Conservation (phyloP, 2,329 filamentous ascomycete genomes). For the Venturia effusa region DNA sequence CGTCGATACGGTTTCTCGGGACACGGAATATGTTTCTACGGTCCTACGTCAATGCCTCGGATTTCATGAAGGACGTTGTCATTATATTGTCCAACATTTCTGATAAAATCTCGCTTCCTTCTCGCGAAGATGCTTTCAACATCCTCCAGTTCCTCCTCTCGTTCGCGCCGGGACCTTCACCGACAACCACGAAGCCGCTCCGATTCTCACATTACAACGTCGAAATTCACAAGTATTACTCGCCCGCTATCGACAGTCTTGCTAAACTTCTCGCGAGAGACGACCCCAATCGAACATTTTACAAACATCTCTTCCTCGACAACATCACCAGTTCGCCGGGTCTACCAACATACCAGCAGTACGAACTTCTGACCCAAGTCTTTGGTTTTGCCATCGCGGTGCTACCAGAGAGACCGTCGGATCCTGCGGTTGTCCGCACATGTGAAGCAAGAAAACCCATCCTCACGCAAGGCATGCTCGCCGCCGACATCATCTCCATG, state of each 20-base stretch:
- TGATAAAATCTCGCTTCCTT: conserved; percentile 67
- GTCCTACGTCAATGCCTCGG: conserved; percentile 72
- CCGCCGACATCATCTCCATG: conserved; percentile 76
- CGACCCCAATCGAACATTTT: conserved; percentile 81
- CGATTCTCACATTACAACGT: conserved; percentile 78
- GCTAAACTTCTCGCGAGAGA: conserved; percentile 88
- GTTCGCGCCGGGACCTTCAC: conserved; percentile 72
- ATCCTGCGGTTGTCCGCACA: conserved; percentile 42
- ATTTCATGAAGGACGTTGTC: conserved; percentile 95
- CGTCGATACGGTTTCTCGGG: conserved; percentile 74
- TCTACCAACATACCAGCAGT: conserved; percentile 41
- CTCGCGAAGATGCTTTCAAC: conserved; percentile 76
- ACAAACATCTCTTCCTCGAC: conserved; percentile 73
- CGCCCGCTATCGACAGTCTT: conserved; percentile 77
- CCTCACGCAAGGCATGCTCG: conserved; percentile 83
- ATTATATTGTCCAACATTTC: conserved; percentile 84
- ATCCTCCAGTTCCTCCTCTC: conserved; percentile 81
- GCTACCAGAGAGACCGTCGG: conserved; percentile 50
- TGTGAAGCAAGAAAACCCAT: conserved; percentile 79
- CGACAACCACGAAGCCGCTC: conserved; percentile 45
- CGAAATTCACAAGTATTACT: conserved; percentile 72
- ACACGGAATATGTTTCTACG: conserved; percentile 80
- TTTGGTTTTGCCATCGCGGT: conserved; percentile 82
- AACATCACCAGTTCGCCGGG: conserved; percentile 21
- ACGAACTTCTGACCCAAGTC: conserved; percentile 73